Conservation (phyloP, 768 basidiomycete genomes). For the Udeniomyces megalosporus region DNA sequence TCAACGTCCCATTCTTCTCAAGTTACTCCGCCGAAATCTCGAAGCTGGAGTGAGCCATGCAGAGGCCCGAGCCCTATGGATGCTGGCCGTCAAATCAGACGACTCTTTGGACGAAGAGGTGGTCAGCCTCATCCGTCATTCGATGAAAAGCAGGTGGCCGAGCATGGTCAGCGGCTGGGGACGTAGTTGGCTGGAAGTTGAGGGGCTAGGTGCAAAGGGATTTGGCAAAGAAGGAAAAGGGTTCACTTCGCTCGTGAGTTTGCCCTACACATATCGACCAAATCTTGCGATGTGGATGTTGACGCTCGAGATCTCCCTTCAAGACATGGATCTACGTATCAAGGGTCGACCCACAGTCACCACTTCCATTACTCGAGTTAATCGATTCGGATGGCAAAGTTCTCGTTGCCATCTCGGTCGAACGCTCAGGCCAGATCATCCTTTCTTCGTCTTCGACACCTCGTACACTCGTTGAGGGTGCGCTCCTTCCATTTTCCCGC, state of each 20-base stretch:
- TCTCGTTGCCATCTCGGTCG: slow-evolving; percentile 11
- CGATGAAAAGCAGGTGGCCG: slow-evolving; percentile 61
- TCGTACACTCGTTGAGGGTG: background rate
- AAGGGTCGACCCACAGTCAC: slow-evolving; percentile 28
- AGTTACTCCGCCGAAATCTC: slow-evolving; percentile 48
- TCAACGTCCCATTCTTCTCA: slow-evolving; percentile 46
- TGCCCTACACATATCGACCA: background rate
- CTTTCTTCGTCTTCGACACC: background rate
- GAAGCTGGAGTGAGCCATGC: slow-evolving; percentile 56
- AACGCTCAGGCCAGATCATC: slow-evolving; percentile 9
- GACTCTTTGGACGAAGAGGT: slow-evolving; percentile 25
- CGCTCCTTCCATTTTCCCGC: background rate
- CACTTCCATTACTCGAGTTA: slow-evolving; percentile 20
- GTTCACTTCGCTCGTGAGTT: slow-evolving; percentile 49
- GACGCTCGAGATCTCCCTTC: background rate
- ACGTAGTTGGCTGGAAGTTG: slow-evolving; percentile 38
- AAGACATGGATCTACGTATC: slow-evolving; percentile 42
- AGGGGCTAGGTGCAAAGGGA: slow-evolving; percentile 38
- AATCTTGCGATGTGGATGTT: background rate
- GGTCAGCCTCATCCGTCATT: slow-evolving; percentile 51
- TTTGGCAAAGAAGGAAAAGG: slow-evolving; percentile 40
- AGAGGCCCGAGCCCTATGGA: slow-evolving; percentile 50
- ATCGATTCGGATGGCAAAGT: slow-evolving; percentile 1
- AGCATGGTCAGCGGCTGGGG: slow-evolving; percentile 57
- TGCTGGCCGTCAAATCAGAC: slow-evolving; percentile 23